phyloP scores from a whole-genome alignment of 495 filamentous ascomycete genomes.

The Venustampulla echinocandica region DNA sequence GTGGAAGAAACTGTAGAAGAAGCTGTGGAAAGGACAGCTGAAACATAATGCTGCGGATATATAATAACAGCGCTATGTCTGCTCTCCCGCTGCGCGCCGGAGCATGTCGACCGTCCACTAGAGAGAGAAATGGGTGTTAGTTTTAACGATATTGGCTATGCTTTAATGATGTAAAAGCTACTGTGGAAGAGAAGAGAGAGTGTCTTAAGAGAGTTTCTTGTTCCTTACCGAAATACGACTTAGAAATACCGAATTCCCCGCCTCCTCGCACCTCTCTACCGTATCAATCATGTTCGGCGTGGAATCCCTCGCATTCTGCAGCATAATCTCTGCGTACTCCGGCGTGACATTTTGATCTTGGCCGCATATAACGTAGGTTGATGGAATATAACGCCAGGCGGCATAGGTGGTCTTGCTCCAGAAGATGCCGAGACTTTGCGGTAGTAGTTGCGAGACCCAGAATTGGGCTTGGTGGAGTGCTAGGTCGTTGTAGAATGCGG shows the following conservation, averaged over 20 bases:
- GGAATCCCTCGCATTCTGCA: slow-evolving; percentile 10
- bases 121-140: neutral
- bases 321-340: slow-evolving; percentile 22
- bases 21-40: no score
- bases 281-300: slow-evolving; percentile 16
- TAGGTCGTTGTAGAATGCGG: slow-evolving; percentile 25
- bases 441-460: slow-evolving; percentile 25
- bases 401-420: slow-evolving; percentile 26
- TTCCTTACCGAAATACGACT: slow-evolving; percentile 1
- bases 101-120: slow-evolving; percentile 21
- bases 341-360: slow-evolving; percentile 20
- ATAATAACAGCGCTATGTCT: neutral
- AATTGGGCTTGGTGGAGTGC: slow-evolving; percentile 20
- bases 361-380: slow-evolving; percentile 27
- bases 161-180: neutral
- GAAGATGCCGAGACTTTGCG: slow-evolving; percentile 24
- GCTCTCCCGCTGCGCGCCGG: slow-evolving; percentile 18
- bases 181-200: neutral
- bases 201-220: neutral
- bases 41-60: no score
- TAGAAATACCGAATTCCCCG: slow-evolving; percentile 18
- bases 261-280: slow-evolving; percentile 13
- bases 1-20: no score
- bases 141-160: neutral
- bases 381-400: slow-evolving; percentile 27